Base-by-base conservation (phyloP, 2,329 filamentous ascomycete species). In the Falciphora oryzae region DNA sequence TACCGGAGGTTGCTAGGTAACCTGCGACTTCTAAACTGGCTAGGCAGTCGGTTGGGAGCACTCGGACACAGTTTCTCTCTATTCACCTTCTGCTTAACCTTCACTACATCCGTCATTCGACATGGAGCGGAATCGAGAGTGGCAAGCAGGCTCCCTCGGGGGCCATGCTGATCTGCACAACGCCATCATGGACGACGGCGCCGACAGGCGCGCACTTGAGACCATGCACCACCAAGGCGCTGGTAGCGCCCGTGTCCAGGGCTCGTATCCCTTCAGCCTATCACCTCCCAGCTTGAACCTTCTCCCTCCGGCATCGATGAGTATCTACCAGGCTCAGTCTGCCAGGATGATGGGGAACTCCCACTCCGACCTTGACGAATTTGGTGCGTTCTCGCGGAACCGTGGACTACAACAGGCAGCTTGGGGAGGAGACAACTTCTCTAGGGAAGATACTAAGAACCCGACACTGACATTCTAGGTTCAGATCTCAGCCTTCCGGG, bases 251-350 rank as follows among this genome's bases (percentile, higher is more conserved):
- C 8, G 22, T 25, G 8, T 18, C 18, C n/a, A 22, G 18, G 44
- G 10, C n/a, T 4, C 44, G 3, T 53, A 53, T 53, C 44, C 5
- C n/a, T 53, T 3, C 44, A 11, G 22, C 22, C 6, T 53, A 2
- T 22, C 44, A 7, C 44, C 44, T 53, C 22, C 61, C 8, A n/a
- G 27, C 18, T 10, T 11, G 25, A 28, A 6, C 16, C 28, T n/a
- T 18, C 27, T 16, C 1, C 28, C 61, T 0, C n/a, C 28, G 27
- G 22, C 61, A 22, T n/a, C n/a, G 8, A n/a, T 56, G 27, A 56
- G 32, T 31, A 57, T 62, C 18, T 57, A 57, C 31, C 44, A 57
- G 18, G 44, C 25, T 22, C 61, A 62, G 29, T 57, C 44, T n/a
- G 28, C 61, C 11, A 44, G 27, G 11, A 32, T 62, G 27, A 56